Conservation (phyloP, 148 eudicot species). For the Agrostemma githago region DNA sequence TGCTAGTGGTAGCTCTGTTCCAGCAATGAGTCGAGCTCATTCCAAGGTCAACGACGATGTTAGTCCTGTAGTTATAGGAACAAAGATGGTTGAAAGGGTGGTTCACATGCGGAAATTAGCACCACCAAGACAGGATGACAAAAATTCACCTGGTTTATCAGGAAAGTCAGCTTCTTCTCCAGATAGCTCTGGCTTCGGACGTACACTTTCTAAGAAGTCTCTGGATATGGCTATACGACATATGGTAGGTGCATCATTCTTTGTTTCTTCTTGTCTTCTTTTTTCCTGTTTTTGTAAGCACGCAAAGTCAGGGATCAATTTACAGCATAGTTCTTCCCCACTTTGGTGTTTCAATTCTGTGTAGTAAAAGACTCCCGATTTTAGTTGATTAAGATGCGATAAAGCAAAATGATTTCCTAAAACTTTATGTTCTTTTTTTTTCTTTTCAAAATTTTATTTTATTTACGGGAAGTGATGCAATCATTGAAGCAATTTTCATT, state of each 20-base stretch:
- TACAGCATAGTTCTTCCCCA: not conserved
- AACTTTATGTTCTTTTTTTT: not conserved
- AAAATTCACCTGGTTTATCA: constrained; percentile 83
- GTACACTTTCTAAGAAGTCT: constrained; percentile 90
- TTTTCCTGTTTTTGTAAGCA: not conserved
- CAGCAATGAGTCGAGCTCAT: constrained; percentile 60
- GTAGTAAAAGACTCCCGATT: not conserved
- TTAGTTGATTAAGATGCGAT: not conserved
- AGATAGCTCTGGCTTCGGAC: constrained; percentile 89
- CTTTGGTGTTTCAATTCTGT: not conserved
- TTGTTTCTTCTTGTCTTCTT: not conserved
- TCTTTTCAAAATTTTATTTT: too few relatives aligned
- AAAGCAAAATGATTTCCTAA: not conserved
- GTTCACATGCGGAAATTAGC: constrained; percentile 86
- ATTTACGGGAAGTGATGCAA: not conserved
- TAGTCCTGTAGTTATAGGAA: constrained; percentile 80
- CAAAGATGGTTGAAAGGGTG: constrained; percentile 97
- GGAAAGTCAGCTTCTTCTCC: constrained; percentile 87
- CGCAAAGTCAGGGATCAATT: not conserved
- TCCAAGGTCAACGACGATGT: constrained; percentile 77
- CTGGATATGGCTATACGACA: constrained; percentile 98
- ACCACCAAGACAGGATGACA: constrained; percentile 83
- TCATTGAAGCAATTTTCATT: not conserved
- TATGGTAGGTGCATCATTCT: constrained; percentile 52
- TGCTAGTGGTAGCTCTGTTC: constrained; percentile 74